phyloP scores from a whole-genome alignment of 805 yeast species.

The Cyberlindnera amylophila region DNA sequence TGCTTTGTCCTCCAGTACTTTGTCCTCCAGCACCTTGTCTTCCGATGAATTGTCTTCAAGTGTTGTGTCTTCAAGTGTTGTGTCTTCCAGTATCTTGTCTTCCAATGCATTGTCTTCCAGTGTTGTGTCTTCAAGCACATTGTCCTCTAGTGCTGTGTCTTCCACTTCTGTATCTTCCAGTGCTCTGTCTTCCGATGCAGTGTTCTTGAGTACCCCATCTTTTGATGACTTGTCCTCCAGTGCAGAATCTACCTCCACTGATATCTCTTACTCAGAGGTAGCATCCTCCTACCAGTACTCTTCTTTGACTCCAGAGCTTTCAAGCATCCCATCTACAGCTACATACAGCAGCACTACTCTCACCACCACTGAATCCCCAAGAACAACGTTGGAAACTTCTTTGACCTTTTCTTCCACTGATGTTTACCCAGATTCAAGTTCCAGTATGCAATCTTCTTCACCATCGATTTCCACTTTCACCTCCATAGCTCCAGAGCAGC shows the following conservation, averaged over 20 bases:
- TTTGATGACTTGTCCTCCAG: not conserved
- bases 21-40: not conserved
- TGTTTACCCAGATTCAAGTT: too few relatives aligned
- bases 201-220: not conserved
- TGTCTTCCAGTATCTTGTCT: not conserved
- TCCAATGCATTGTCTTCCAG: not conserved
- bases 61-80: not conserved
- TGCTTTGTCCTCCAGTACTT: too few relatives aligned
- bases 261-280: not conserved
- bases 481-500: constrained; percentile 11
- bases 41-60: not conserved
- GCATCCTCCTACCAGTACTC: not conserved
- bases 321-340: too few relatives aligned
- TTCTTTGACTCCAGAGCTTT: not conserved
- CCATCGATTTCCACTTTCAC: constrained; percentile 4
- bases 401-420: not conserved
- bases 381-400: not conserved
- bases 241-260: not conserved
- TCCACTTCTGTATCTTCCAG: not conserved
- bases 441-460: too few relatives aligned
- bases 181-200: not conserved
- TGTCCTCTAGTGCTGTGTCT: not conserved
- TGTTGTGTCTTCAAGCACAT: not conserved
- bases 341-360: too few relatives aligned
- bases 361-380: not conserved